Evolutionary conservation across 768 basidiomycete genomes (phyloP).

Genomic region (Termitomyces sp.): DNA sequence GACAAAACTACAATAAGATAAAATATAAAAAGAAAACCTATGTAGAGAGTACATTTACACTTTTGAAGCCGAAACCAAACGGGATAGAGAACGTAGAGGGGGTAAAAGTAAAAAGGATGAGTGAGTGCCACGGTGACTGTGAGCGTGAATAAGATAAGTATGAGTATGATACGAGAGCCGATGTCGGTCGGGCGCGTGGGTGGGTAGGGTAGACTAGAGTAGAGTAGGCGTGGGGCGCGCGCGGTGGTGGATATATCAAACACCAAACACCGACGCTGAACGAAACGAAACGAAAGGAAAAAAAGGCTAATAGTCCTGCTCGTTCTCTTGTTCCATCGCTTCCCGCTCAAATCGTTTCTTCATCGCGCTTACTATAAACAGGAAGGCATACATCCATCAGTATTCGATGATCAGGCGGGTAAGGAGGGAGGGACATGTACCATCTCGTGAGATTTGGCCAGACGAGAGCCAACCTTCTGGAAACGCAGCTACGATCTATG

Average conservation of each 20-base stretch:
- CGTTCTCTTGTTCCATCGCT: conserved; percentile 51
- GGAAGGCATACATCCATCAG: neutral
- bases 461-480: conserved; percentile 84
- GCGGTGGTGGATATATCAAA: neutral
- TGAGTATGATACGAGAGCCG: neutral
- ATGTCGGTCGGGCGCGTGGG: neutral
- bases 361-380: conserved; percentile 66
- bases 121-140: neutral
- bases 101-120: neutral
- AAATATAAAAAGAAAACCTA: neutral
- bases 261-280: neutral
- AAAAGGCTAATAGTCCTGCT: neutral
- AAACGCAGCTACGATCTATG: conserved; percentile 71
- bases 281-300: neutral
- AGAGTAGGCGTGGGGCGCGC: neutral
- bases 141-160: neutral
- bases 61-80: neutral
- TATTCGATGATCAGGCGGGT: neutral
- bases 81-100: neutral
- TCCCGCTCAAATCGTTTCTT: conserved; percentile 80
- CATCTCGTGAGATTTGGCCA: conserved; percentile 83
- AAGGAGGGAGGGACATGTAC: conserved; percentile 28
- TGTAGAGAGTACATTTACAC: neutral
- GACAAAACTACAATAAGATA: neutral
- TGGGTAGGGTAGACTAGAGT: too few relatives aligned